phyloP scores from a whole-genome alignment of 78 protist genomes.

The Dictyostelium discoideum region DNA sequence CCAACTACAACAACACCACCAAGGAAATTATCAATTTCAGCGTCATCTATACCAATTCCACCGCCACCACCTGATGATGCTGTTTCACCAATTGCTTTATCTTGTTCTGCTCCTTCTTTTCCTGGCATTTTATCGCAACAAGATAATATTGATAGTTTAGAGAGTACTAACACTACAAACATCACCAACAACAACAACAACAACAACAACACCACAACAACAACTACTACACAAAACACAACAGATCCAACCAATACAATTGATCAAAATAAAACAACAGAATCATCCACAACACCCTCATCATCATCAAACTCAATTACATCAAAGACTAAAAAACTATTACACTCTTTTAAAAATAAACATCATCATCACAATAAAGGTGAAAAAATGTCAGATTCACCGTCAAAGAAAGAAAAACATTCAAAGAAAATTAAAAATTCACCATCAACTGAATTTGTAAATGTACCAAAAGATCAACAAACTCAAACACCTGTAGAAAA shows the following conservation, averaged over 20 bases:
- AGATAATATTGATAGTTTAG: background rate
- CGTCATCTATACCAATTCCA: conserved; percentile 53
- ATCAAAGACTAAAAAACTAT: conserved; percentile 1
- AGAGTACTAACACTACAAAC: background rate
- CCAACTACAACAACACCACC: conserved; percentile 24
- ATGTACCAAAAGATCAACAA: background rate
- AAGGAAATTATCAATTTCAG: conserved; percentile 74
- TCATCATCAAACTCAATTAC: background rate
- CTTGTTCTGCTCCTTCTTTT: conserved; percentile 70
- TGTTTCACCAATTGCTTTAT: conserved; percentile 54
- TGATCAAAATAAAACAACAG: background rate
- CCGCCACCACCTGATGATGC: background rate
- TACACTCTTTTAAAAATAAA: conserved; percentile 8
- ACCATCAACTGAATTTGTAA: background rate
- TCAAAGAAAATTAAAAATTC: background rate
- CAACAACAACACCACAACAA: too few species aligned
- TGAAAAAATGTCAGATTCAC: background rate
- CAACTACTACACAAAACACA: background rate
- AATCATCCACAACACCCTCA: background rate
- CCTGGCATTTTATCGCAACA: conserved; percentile 27
- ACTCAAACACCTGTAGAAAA: background rate
- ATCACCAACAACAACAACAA: background rate
- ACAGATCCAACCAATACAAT: background rate
- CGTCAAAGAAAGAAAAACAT: background rate
- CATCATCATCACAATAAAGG: conserved; percentile 5